These are phyloP conservation scores for Xylaria sp. DNA, from an alignment of 2,329 filamentous ascomycete species.

Conservation along the genomic window DNA sequence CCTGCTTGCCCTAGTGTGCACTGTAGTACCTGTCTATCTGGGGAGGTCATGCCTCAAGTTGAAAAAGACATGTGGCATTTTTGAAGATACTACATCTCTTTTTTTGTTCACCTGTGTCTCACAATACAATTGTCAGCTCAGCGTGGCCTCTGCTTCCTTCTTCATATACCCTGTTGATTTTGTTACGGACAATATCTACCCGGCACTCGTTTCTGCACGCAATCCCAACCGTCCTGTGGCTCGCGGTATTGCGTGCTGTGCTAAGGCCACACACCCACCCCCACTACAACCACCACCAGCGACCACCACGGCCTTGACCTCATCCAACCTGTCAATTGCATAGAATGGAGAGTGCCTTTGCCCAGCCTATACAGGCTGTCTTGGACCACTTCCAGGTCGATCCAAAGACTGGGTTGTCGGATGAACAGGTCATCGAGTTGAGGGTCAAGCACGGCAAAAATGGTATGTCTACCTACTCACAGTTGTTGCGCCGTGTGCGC, in stretches of 20 bases:
- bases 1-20: background rate
- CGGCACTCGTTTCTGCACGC: conserved; percentile 34
- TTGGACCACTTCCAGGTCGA: conserved; percentile 69
- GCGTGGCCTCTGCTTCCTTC: conserved; percentile 28
- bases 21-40: background rate
- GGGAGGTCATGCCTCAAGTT: conserved; percentile 11
- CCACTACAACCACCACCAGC: conserved; percentile 31
- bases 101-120: conserved; percentile 19
- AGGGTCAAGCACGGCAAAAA: conserved; percentile 73
- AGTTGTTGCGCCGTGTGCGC: conserved; percentile 2
- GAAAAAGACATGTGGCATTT: conserved; percentile 51
- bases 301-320: conserved; percentile 18
- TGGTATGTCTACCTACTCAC: conserved; percentile 58
- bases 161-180: conserved; percentile 31
- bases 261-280: conserved; percentile 38
- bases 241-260: conserved; percentile 36
- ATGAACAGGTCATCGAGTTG: conserved; percentile 66
- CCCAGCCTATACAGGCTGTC: conserved; percentile 67
- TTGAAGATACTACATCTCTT: conserved; percentile 37
- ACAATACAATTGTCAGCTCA: conserved; percentile 32
- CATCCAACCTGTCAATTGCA: conserved; percentile 36
- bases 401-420: conserved; percentile 64
- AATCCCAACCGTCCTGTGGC: conserved; percentile 31
- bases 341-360: conserved; percentile 72
- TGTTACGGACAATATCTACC: conserved; percentile 15